Evolutionary conservation across 495 filamentous ascomycete species (phyloP).

Genomic region (Symbiotaphrina buchneri): DNA sequence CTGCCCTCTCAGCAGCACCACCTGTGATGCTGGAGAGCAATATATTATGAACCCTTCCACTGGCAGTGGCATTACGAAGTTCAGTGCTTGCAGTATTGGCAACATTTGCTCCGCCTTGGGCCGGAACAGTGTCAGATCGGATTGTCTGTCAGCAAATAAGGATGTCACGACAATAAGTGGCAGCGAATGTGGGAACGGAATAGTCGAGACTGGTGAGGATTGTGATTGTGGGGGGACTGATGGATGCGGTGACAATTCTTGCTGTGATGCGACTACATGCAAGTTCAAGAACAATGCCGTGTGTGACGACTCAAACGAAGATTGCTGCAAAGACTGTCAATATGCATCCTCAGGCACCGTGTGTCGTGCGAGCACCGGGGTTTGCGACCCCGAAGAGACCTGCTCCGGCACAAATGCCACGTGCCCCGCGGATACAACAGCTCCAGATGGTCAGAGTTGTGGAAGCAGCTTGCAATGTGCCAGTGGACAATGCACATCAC

Average conservation of each 20-base stretch:
- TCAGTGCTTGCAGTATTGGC: constrained; percentile 75
- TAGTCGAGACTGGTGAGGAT: constrained; percentile 83
- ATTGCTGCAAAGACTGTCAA: constrained; percentile 67
- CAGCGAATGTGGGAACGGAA: constrained; percentile 85
- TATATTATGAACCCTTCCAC: constrained; percentile 97
- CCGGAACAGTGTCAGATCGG: constrained; percentile 51
- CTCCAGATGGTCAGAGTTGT: constrained; percentile 35
- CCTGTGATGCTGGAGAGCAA: constrained; percentile 50
- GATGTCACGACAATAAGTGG: constrained; percentile 70
- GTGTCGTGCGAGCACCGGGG: constrained; percentile 56
- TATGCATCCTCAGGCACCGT: constrained; percentile 40
- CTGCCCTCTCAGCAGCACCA: constrained; percentile 48
- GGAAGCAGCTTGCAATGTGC: constrained; percentile 45
- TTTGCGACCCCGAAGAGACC: constrained; percentile 65
- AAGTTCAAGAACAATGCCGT: constrained; percentile 55
- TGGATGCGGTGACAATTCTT: constrained; percentile 49
- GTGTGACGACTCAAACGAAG: constrained; percentile 80
- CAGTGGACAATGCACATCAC: constrained; percentile 85
- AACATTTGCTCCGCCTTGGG: constrained; percentile 88
- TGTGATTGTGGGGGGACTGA: constrained; percentile 77
- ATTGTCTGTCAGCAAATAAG: constrained; percentile 62
- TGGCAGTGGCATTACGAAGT: constrained; percentile 39
- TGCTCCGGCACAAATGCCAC: constrained; percentile 51
- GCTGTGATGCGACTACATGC: constrained; percentile 78
- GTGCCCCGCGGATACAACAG: constrained; percentile 50